These are phyloP conservation scores for Epithele typhae DNA, from an alignment of 768 basidiomycete species.

Conservation along the genomic window DNA sequence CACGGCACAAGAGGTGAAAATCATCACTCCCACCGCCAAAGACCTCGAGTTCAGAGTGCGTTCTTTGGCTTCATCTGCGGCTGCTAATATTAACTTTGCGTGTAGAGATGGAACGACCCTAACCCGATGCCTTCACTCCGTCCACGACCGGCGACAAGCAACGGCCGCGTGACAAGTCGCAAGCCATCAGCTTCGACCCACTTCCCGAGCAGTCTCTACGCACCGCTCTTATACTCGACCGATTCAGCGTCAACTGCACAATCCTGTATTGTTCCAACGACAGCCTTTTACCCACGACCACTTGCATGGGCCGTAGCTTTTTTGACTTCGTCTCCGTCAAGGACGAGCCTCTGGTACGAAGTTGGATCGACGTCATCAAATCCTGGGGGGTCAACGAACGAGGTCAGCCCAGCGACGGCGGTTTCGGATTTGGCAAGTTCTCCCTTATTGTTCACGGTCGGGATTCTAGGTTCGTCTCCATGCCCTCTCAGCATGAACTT, in stretches of 20 bases:
- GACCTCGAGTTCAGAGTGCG: slow-evolving; percentile 36
- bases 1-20: slow-evolving; percentile 77
- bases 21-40: slow-evolving; percentile 52
- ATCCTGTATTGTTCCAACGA: slow-evolving; percentile 75
- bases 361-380: slow-evolving; percentile 76
- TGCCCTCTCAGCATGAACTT: background rate
- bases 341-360: slow-evolving; percentile 63
- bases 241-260: slow-evolving; percentile 63
- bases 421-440: slow-evolving; percentile 80
- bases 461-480: slow-evolving; percentile 49
- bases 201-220: slow-evolving; percentile 69
- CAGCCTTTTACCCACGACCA: slow-evolving; percentile 54
- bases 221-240: slow-evolving; percentile 77
- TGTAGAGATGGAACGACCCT: slow-evolving; percentile 30
- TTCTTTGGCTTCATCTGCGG: background rate
- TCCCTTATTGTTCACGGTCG: slow-evolving; percentile 51
- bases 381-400: slow-evolving; percentile 83
- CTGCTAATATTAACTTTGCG: background rate
- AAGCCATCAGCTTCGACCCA: slow-evolving; percentile 49
- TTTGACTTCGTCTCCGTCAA: slow-evolving; percentile 68
- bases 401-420: slow-evolving; percentile 79
- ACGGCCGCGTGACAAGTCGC: background rate
- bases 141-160: too few species aligned
- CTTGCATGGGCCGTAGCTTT: slow-evolving; percentile 60
- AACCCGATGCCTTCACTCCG: slow-evolving; percentile 23